A percentile compares a stretch with the other conserved stretches of the same genome.
phyloP scores from a whole-genome alignment of 1,139 yeast species.

The Hanseniaspora gamundiae region DNA sequence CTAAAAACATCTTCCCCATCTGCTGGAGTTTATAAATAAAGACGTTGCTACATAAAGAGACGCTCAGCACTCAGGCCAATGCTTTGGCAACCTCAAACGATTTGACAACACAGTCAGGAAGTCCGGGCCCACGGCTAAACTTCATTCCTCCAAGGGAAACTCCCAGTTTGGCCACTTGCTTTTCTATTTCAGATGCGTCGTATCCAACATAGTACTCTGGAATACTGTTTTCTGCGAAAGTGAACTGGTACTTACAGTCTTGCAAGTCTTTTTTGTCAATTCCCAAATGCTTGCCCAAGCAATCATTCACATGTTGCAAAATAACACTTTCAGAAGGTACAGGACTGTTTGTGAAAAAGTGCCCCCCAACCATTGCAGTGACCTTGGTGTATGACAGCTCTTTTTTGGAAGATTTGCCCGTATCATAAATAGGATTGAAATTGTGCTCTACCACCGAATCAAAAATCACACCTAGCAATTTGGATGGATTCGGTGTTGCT shows the following conservation, averaged over 20 bases:
- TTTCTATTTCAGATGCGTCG: constrained; percentile 31
- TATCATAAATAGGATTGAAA: constrained; percentile 24
- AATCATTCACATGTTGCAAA: constrained; percentile 33
- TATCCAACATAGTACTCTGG: constrained; percentile 81
- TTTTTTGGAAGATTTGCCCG: constrained; percentile 10
- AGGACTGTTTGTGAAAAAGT: constrained; percentile 31
- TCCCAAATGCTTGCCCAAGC: constrained; percentile 39
- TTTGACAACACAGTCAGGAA: constrained; percentile 72
- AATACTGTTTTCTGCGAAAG: constrained; percentile 40
- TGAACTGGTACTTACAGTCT: constrained; percentile 12
- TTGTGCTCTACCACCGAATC: constrained; percentile 70
- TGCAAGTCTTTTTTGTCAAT: constrained; percentile 30
- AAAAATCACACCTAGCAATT: constrained; percentile 74
- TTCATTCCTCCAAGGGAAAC: constrained; percentile 72
- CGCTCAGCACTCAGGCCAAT: neutral
- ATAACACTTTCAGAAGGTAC: constrained; percentile 38
- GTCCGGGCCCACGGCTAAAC: constrained; percentile 74
- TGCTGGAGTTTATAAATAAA: too few species aligned
- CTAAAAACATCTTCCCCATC: too few species aligned
- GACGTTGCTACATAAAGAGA: neutral
- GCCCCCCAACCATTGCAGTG: constrained; percentile 90
- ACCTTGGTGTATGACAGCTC: constrained; percentile 45
- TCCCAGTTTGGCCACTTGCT: constrained; percentile 30
- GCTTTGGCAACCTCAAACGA: constrained; percentile 43
- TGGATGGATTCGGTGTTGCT: constrained; percentile 39